These are phyloP conservation scores for Saccharomyces pastorianus DNA, from an alignment of 1,139 yeast genomes.

Conservation along the genomic window DNA sequence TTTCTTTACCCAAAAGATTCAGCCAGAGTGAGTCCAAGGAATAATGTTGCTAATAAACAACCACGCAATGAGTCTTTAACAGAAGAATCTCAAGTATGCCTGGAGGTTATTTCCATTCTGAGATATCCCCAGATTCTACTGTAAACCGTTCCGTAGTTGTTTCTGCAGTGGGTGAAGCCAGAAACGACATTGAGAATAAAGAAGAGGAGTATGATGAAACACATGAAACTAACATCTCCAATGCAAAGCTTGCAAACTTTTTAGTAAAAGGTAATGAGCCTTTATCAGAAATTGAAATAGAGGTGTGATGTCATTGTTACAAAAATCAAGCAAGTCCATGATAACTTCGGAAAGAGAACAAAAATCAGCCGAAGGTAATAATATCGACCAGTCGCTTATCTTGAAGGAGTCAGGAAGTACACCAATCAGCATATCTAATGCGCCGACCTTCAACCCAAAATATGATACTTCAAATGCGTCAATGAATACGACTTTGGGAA, in stretches of 20 bases:
- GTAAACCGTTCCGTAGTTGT: conserved; percentile 1
- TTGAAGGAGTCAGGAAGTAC: conserved; percentile 13
- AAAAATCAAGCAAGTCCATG: conserved; percentile 26
- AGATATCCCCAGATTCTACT: conserved; percentile 3
- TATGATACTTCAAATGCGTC: conserved; percentile 21
- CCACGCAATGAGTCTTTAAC: background rate
- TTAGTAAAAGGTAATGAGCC: conserved; percentile 68
- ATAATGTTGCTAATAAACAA: conserved; percentile 1
- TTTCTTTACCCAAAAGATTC: conserved; percentile 5
- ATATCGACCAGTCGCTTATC: conserved; percentile 9
- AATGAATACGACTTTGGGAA: conserved; percentile 17
- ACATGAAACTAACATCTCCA: conserved; percentile 14
- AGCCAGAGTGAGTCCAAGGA: background rate
- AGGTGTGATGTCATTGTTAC: conserved; percentile 62
- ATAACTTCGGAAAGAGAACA: conserved; percentile 2
- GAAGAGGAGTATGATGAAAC: background rate
- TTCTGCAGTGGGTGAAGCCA: background rate
- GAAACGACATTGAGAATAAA: conserved; percentile 2
- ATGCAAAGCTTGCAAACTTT: conserved; percentile 57
- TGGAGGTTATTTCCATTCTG: conserved; percentile 15
- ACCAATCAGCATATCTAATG: conserved; percentile 14
- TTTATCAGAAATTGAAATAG: conserved; percentile 68
- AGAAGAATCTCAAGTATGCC: conserved; percentile 8
- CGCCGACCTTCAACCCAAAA: conserved; percentile 33
- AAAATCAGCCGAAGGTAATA: background rate